Percentiles rank a stretch among this genome's conserved stretches.
phyloP scores from a whole-genome alignment of 805 yeast genomes.

The Clavispora carvajalis region DNA sequence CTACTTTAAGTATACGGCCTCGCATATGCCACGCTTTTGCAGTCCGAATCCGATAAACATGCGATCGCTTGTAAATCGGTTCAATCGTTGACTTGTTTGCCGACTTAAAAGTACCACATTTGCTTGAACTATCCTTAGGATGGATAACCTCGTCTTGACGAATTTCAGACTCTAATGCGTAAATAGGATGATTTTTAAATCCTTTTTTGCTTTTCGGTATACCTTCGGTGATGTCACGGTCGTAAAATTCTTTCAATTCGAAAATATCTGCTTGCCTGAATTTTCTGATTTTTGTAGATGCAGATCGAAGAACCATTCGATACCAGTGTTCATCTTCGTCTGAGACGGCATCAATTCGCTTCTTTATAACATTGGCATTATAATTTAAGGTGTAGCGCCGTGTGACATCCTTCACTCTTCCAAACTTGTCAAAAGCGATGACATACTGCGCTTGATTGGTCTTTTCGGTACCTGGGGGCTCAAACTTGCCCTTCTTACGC shows the following conservation, averaged over 20 bases:
- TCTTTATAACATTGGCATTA: constrained; percentile 72
- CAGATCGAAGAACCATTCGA: constrained; percentile 35
- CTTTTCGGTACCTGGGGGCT: constrained; percentile 62
- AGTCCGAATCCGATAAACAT: constrained; percentile 59
- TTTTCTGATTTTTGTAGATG: constrained; percentile 18
- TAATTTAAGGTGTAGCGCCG: constrained; percentile 68
- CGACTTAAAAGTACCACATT: constrained; percentile 66
- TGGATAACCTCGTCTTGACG: constrained; percentile 65
- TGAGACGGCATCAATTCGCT: constrained; percentile 56
- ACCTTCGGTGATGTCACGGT: constrained; percentile 69
- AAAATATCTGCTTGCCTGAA: constrained; percentile 39
- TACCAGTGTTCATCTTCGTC: constrained; percentile 61
- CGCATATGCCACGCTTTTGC: constrained; percentile 82
- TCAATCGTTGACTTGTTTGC: constrained; percentile 24
- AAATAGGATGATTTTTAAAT: constrained; percentile 81
- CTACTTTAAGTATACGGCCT: constrained; percentile 71
- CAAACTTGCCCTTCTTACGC: constrained; percentile 51
- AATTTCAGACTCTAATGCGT: constrained; percentile 72
- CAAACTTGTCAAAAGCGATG: constrained; percentile 64
- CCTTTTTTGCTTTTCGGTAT: constrained; percentile 83
- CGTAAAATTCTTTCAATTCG: constrained; percentile 57
- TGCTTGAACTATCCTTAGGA: constrained; percentile 49
- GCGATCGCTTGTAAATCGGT: constrained; percentile 63
- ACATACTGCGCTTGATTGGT: constrained; percentile 67
- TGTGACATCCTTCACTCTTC: constrained; percentile 76